A percentile compares a stretch with the other conserved stretches of the same genome.
Evolutionary conservation across 2,329 filamentous ascomycete genomes (phyloP).

Genomic region (Neofusicoccum umdonicola): DNA sequence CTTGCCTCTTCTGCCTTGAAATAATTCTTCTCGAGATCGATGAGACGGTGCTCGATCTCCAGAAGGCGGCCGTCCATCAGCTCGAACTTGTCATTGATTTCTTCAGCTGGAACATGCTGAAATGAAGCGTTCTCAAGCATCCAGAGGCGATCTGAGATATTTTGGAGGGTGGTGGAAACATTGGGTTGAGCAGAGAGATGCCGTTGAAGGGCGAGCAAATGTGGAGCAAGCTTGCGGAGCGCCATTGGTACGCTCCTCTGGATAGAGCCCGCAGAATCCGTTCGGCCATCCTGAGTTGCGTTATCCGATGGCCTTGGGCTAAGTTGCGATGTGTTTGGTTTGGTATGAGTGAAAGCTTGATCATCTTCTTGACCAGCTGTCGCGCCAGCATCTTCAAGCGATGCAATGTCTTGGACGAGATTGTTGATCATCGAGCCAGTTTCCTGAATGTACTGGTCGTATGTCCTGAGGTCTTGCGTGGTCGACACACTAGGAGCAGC

Average conservation of each 20-base stretch:
- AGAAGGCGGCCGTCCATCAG: constrained; percentile 64
- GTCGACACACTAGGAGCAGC: constrained; percentile 45
- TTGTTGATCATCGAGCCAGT: constrained; percentile 18
- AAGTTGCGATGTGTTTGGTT: background rate
- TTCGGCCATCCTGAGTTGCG: background rate
- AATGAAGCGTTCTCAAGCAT: constrained; percentile 69
- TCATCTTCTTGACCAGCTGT: background rate
- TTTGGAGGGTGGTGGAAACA: constrained; percentile 51
- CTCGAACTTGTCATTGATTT: constrained; percentile 67
- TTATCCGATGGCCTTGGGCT: background rate
- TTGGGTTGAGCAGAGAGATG: constrained; percentile 39
- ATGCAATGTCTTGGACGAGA: background rate
- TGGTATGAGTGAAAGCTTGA: background rate
- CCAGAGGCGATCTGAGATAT: constrained; percentile 65
- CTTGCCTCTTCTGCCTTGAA: constrained; percentile 24
- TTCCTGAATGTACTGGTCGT: constrained; percentile 36
- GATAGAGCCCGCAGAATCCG: background rate
- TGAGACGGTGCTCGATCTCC: constrained; percentile 61
- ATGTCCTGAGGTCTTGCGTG: constrained; percentile 39
- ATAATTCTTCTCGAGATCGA: constrained; percentile 40
- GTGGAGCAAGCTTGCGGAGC: constrained; percentile 31
- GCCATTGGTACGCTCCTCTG: background rate
- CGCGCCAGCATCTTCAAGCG: background rate
- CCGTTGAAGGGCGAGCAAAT: constrained; percentile 36
- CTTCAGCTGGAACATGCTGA: constrained; percentile 63